A percentile compares a stretch with the other conserved stretches of the same genome.
Conservation (phyloP, 2,329 filamentous ascomycete genomes). For the Conoideocrella luteorostrata region DNA sequence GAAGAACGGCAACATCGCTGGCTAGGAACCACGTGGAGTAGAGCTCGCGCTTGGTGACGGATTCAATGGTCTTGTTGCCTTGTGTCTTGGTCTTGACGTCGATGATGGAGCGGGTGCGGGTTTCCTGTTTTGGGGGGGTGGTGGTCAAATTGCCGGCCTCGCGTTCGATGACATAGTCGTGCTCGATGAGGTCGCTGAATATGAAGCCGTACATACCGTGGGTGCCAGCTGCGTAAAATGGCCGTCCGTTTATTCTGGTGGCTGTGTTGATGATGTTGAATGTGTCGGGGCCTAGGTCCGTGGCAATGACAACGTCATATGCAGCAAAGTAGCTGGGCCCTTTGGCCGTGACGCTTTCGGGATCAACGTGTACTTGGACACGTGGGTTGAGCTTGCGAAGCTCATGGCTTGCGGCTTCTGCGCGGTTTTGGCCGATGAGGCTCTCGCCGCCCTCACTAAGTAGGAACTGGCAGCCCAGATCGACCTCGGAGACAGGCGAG, state of each 20-base stretch:
- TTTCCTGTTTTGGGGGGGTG: constrained; percentile 59
- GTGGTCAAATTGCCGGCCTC: constrained; percentile 70
- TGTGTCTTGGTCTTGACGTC: constrained; percentile 65
- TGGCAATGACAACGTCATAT: constrained; percentile 86
- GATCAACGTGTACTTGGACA: constrained; percentile 68
- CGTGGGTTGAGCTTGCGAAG: constrained; percentile 85
- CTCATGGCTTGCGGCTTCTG: constrained; percentile 69
- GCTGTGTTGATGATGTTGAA: constrained; percentile 79
- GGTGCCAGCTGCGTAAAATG: constrained; percentile 83
- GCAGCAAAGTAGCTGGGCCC: constrained; percentile 66
- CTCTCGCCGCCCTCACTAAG: constrained; percentile 53
- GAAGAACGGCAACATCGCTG: constrained; percentile 66
- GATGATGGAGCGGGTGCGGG: constrained; percentile 69
- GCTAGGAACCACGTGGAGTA: constrained; percentile 87
- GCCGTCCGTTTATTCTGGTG: constrained; percentile 67
- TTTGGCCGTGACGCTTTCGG: constrained; percentile 60
- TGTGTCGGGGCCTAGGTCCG: constrained; percentile 70
- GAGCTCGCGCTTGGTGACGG: constrained; percentile 84
- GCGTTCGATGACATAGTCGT: constrained; percentile 85
- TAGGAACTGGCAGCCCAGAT: constrained; percentile 80
- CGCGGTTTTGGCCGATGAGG: constrained; percentile 75
- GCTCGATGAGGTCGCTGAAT: constrained; percentile 85
- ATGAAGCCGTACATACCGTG: constrained; percentile 94
- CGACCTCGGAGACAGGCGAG: constrained; percentile 65
- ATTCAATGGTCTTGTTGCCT: constrained; percentile 64